phyloP scores from a whole-genome alignment of 208 protist genomes.

The Wallacemonas sp. region DNA sequence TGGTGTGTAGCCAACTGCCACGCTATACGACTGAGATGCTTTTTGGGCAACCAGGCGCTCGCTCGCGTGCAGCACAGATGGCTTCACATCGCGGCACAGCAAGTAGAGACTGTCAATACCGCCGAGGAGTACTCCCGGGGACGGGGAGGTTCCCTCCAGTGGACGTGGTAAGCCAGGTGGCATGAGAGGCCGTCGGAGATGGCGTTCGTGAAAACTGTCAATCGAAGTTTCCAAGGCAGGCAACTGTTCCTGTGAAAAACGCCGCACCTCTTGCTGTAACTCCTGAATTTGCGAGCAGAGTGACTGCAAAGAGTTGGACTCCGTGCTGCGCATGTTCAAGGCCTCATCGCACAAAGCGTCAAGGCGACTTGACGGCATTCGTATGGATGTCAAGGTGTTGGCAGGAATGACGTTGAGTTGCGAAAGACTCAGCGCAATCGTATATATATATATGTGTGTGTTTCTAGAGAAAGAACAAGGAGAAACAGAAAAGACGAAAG shows the following conservation, averaged over 20 bases:
- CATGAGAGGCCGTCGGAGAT: slow-evolving; percentile 21
- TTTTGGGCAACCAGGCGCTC: slow-evolving; percentile 15
- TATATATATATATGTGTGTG: neutral
- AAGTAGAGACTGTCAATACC: slow-evolving; percentile 26
- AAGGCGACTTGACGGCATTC: slow-evolving; percentile 12
- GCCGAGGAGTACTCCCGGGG: slow-evolving; percentile 21
- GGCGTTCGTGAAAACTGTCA: slow-evolving; percentile 24
- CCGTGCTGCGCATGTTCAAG: slow-evolving; percentile 2
- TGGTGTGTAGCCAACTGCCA: slow-evolving; percentile 35
- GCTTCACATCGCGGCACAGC: slow-evolving; percentile 21
- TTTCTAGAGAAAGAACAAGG: neutral
- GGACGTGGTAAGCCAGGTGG: slow-evolving; percentile 4
- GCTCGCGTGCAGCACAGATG: slow-evolving; percentile 8
- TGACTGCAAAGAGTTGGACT: slow-evolving; percentile 16
- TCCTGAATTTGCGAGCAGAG: slow-evolving; percentile 17
- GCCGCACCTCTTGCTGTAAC: slow-evolving; percentile 9
- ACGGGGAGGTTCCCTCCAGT: slow-evolving; percentile 2
- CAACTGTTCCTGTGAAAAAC: slow-evolving; percentile 17
- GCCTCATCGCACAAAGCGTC: slow-evolving; percentile 34
- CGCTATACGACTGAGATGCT: neutral
- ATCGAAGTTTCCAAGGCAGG: slow-evolving; percentile 25
- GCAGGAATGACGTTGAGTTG: neutral
- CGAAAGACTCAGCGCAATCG: neutral
- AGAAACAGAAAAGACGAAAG: neutral
- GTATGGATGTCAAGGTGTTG: neutral